Conservation (phyloP, 176 grass and related monocot species). For the Canna indica region DNA sequence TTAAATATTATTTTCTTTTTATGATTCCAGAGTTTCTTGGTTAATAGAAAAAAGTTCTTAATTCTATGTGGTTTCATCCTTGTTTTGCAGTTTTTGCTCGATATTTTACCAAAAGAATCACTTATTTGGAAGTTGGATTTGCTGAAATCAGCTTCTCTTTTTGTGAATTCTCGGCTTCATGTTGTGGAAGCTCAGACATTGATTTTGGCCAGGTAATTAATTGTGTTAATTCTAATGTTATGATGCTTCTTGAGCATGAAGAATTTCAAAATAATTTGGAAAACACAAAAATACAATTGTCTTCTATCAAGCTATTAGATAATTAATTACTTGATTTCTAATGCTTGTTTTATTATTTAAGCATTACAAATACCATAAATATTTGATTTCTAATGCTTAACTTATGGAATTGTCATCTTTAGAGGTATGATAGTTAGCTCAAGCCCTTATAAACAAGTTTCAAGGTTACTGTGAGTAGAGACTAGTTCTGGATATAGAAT, state of each 20-base stretch:
- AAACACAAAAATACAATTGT: neutral
- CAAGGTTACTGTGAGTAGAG: no score
- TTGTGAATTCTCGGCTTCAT: conserved; percentile 77
- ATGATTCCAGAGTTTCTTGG: neutral
- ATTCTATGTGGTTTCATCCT: neutral
- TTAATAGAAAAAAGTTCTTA: neutral
- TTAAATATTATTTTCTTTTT: no score
- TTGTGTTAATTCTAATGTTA: neutral
- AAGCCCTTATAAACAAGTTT: no score
- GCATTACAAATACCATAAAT: no score
- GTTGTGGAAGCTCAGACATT: conserved; percentile 61
- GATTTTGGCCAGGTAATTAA: conserved; percentile 66
- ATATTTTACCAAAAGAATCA: conserved; percentile 67
- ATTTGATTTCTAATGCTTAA: no score
- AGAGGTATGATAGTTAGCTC: no score
- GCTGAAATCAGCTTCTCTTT: conserved; percentile 49
- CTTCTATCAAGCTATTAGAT: no score
- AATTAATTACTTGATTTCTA: no score
- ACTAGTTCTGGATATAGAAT: no score
- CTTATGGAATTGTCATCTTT: no score
- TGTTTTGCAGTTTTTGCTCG: conserved; percentile 46
- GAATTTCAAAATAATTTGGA: neutral
- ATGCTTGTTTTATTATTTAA: no score
- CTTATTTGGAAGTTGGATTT: conserved; percentile 68
- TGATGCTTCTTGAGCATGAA: neutral